These are phyloP conservation scores for Eutrema heterophyllum DNA, from an alignment of 345 rosid genomes.

Conservation along the genomic window DNA sequence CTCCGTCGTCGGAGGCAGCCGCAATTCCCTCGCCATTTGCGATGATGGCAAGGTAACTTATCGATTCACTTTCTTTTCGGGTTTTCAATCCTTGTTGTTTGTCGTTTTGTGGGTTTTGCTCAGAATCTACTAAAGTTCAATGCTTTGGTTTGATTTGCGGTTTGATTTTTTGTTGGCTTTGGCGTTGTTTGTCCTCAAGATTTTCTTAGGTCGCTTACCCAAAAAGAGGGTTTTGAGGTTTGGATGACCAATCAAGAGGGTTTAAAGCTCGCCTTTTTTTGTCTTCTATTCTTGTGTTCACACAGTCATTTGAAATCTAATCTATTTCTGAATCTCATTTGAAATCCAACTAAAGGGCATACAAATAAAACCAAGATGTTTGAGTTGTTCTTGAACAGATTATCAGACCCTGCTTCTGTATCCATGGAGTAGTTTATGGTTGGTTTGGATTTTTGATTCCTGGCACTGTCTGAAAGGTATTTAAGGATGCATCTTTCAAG, in stretches of 20 bases:
- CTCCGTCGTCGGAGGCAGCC: constrained; percentile 94
- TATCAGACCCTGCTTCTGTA: background rate
- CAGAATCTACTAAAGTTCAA: background rate
- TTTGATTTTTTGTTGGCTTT: background rate
- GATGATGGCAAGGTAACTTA: constrained; percentile 77
- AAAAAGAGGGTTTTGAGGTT: constrained; percentile 9
- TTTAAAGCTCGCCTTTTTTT: background rate
- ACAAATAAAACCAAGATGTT: background rate
- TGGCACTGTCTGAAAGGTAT: background rate
- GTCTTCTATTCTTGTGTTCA: background rate
- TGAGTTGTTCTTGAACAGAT: background rate
- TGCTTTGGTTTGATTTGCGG: background rate
- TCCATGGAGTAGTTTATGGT: background rate
- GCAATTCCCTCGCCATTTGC: constrained; percentile 97
- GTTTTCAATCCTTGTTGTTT: background rate
- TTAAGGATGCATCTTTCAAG: background rate
- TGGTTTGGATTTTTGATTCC: background rate
- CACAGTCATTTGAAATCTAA: background rate
- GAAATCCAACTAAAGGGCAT: background rate
- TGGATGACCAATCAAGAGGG: background rate
- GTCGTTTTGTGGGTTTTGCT: background rate
- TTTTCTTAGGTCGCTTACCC: background rate
- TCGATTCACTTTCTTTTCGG: background rate
- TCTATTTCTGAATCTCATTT: background rate
- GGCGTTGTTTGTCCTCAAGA: background rate